phyloP scores from a whole-genome alignment of 805 yeast species.

The Schwanniomyces vanrijiae region DNA sequence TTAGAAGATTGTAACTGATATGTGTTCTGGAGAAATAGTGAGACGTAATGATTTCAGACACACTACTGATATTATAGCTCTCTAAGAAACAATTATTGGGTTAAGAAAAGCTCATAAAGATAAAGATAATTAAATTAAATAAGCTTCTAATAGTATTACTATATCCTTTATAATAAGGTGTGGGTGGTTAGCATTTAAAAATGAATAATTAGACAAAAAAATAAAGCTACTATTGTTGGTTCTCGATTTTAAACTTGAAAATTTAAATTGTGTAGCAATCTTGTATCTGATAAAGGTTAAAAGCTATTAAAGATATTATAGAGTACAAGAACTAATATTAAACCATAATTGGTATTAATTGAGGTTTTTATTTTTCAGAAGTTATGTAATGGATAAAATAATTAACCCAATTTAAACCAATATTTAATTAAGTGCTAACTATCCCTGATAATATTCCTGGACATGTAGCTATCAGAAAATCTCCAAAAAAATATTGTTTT shows the following conservation, averaged over 20 bases:
- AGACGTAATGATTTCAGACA: slow-evolving; percentile 41
- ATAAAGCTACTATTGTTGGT: slow-evolving; percentile 24
- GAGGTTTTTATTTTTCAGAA: slow-evolving; percentile 15
- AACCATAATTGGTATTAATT: slow-evolving; percentile 14
- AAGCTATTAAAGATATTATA: slow-evolving; percentile 37
- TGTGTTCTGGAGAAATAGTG: slow-evolving; percentile 42
- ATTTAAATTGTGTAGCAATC: slow-evolving; percentile 40
- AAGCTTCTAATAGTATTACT: too few species aligned
- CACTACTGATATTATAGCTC: slow-evolving; percentile 43
- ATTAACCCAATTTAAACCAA: slow-evolving; percentile 13
- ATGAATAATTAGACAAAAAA: too few species aligned
- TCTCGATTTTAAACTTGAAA: slow-evolving; percentile 42
- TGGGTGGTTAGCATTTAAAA: too few species aligned
- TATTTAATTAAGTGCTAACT: slow-evolving; percentile 15
- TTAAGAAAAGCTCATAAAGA: slow-evolving; percentile 26
- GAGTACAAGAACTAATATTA: slow-evolving; percentile 32
- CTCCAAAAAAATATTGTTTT: slow-evolving; percentile 12
- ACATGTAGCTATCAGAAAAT: slow-evolving; percentile 15
- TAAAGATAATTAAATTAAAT: slow-evolving; percentile 16
- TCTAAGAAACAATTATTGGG: slow-evolving; percentile 37
- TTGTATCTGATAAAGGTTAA: slow-evolving; percentile 36
- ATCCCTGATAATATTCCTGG: slow-evolving; percentile 15
- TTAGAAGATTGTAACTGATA: slow-evolving; percentile 42
- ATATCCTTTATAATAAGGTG: too few species aligned
- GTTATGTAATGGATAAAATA: slow-evolving; percentile 17